These are phyloP conservation scores for Cadophora sp. DNA, from an alignment of 2,329 filamentous ascomycete genomes.

Conservation along the genomic window DNA sequence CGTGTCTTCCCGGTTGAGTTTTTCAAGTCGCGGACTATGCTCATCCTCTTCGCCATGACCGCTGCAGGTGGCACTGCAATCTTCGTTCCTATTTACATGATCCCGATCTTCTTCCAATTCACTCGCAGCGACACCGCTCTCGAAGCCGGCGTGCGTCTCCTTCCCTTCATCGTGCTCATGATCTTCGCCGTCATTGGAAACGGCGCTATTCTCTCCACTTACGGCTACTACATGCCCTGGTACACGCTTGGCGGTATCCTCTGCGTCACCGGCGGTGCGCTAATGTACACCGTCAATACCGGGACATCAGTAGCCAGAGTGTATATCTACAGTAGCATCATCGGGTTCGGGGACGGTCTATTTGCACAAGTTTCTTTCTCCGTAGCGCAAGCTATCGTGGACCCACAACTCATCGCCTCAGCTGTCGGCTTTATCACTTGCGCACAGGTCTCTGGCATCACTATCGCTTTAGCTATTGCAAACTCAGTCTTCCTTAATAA, in stretches of 20 bases:
- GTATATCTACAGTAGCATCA: constrained; percentile 47
- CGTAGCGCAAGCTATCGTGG: constrained; percentile 47
- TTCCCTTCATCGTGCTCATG: neutral
- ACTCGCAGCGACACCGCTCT: neutral
- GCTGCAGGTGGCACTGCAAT: constrained; percentile 46
- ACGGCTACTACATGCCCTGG: neutral
- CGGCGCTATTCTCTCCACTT: neutral
- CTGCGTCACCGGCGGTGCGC: no score
- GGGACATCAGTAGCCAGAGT: constrained; percentile 29
- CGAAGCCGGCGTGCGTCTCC: neutral
- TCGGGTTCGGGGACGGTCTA: constrained; percentile 51
- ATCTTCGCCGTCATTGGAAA: neutral
- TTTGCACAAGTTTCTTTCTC: constrained; percentile 46
- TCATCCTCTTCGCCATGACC: no score
- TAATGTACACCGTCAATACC: no score
- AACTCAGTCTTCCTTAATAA: constrained; percentile 49
- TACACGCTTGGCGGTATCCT: neutral
- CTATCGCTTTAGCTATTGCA: constrained; percentile 48
- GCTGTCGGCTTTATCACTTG: constrained; percentile 50
- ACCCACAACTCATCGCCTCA: constrained; percentile 40
- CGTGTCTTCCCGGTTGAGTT: constrained; percentile 44
- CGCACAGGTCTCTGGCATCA: constrained; percentile 46
- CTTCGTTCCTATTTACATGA: constrained; percentile 36
- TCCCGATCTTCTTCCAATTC: neutral
- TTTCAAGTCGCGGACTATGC: no score